Conservation (phyloP, 495 filamentous ascomycete genomes). For the Tuber calosporum region DNA sequence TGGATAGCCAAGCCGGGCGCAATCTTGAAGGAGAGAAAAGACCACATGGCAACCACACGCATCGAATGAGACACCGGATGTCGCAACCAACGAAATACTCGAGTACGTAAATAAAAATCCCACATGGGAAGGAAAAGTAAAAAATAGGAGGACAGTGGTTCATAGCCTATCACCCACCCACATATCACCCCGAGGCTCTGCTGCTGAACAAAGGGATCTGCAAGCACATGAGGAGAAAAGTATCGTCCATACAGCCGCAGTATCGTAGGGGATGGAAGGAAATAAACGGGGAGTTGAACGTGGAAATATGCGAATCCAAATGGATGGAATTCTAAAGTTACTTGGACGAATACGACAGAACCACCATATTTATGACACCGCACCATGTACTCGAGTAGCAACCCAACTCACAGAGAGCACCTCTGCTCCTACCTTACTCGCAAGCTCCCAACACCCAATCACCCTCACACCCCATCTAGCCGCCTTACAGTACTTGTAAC, state of each 20-base stretch:
- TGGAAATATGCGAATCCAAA: neutral
- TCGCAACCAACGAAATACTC: constrained; percentile 4
- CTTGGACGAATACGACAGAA: neutral
- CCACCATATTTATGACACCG: neutral
- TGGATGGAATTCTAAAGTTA: neutral
- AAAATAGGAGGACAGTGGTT: neutral
- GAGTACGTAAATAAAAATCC: constrained; percentile 1
- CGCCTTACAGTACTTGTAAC: neutral
- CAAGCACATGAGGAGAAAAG: neutral
- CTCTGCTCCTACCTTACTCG: neutral
- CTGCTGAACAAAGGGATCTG: neutral
- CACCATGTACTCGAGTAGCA: neutral
- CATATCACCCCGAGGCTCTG: neutral
- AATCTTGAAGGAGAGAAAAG: constrained; percentile 4
- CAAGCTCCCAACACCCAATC: neutral
- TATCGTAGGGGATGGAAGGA: neutral
- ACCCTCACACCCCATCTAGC: neutral
- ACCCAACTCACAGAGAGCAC: neutral
- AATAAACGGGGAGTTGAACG: neutral
- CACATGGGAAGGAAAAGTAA: neutral
- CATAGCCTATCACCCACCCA: neutral
- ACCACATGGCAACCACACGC: constrained; percentile 17
- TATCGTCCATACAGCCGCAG: neutral
- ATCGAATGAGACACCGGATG: constrained; percentile 9
- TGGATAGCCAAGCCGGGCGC: constrained; percentile 25